Evolutionary conservation across 2,329 filamentous ascomycete genomes (phyloP).

Genomic region (Laburnicola sp.): DNA sequence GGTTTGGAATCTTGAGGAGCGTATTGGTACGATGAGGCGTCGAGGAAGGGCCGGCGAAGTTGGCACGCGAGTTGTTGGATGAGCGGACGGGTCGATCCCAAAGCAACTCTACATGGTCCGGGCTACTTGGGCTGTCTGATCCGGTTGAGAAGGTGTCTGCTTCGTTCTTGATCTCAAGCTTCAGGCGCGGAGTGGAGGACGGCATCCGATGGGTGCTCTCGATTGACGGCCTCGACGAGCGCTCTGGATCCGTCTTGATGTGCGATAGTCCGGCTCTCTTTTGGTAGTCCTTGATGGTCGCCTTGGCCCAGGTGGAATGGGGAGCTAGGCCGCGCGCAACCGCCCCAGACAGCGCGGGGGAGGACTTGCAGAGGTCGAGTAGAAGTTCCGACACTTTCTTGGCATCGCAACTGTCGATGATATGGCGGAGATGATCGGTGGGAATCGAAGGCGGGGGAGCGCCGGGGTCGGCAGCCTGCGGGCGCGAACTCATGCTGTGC

Average conservation of each 20-base stretch:
- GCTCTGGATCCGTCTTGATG: slow-evolving; percentile 1
- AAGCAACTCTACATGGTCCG: neutral
- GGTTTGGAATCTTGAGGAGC: no score
- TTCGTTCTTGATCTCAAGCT: neutral
- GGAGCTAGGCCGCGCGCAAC: slow-evolving; percentile 38
- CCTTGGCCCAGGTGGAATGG: slow-evolving; percentile 32
- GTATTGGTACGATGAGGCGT: neutral
- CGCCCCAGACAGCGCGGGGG: slow-evolving; percentile 38
- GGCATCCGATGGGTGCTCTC: neutral
- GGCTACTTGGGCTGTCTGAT: neutral
- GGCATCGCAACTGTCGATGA: slow-evolving; percentile 30
- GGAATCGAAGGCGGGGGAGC: slow-evolving; percentile 20
- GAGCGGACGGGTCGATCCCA: neutral
- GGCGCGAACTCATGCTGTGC: neutral
- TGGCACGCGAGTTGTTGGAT: neutral
- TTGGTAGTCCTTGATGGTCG: slow-evolving; percentile 11
- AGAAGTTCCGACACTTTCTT: slow-evolving; percentile 26
- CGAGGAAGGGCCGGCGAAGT: neutral
- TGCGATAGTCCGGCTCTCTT: neutral
- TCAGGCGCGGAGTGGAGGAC: neutral
- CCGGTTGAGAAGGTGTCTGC: neutral
- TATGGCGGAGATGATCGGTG: slow-evolving; percentile 28
- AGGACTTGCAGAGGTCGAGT: slow-evolving; percentile 34
- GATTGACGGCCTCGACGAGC: neutral
- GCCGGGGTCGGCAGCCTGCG: neutral